phyloP scores from a whole-genome alignment of 805 yeast genomes.

The Lachancea waltii region DNA sequence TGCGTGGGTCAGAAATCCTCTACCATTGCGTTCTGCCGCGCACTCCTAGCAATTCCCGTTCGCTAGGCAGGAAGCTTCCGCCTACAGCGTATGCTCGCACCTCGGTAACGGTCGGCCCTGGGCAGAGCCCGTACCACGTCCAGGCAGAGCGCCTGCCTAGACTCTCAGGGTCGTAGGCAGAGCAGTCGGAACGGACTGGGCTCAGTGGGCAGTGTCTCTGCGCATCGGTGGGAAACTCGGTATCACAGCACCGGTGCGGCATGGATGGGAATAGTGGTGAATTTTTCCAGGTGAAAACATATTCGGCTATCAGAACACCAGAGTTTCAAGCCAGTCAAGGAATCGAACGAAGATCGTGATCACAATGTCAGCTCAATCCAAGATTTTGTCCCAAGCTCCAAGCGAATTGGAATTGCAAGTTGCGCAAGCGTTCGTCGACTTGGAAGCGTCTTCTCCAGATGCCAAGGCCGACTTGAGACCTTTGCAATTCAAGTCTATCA shows the following conservation, averaged over 20 bases:
- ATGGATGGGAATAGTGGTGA: constrained; percentile 1
- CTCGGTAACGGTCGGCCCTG: background rate
- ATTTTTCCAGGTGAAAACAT: background rate
- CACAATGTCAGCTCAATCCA: constrained; percentile 83
- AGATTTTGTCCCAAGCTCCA: constrained; percentile 92
- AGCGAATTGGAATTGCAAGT: constrained; percentile 98
- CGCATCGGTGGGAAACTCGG: constrained; percentile 1
- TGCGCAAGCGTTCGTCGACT: constrained; percentile 96
- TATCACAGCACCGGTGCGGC: too few relatives aligned
- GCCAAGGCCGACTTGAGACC: constrained; percentile 97
- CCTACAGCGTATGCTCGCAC: background rate
- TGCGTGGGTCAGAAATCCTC: background rate
- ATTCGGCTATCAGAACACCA: background rate
- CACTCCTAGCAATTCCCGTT: background rate
- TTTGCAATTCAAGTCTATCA: constrained; percentile 96
- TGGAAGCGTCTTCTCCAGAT: constrained; percentile 90
- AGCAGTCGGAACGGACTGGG: too few relatives aligned
- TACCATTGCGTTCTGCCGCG: too few relatives aligned
- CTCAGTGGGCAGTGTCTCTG: too few relatives aligned
- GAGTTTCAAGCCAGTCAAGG: constrained; percentile 3
- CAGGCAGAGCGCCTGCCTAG: too few relatives aligned
- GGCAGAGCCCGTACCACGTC: too few relatives aligned
- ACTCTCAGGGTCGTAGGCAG: too few relatives aligned
- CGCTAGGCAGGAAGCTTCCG: background rate
- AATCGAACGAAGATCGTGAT: constrained; percentile 19